Evolutionary conservation across 2,329 filamentous ascomycete genomes (phyloP), one percentile per base, ranked within the genome.

Genomic region (Rutstroemia sp.): DNA sequence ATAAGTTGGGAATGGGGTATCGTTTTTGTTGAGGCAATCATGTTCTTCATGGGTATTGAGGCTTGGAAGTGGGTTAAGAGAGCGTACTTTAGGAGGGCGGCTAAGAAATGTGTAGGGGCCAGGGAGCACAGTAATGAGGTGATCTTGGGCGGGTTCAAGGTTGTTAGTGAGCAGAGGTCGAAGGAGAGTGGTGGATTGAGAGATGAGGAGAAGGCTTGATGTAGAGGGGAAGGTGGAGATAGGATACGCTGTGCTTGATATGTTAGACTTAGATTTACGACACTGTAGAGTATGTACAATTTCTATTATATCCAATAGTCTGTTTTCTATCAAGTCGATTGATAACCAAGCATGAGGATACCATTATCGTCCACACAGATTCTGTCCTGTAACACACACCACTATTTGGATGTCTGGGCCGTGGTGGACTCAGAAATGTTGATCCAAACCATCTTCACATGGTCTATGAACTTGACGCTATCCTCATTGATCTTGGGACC

Each of bases 1-100:
- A 88, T 88, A 56, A 76, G 72, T 6, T 86, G 83, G 84, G 85
- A 88, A 67, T 89, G 84, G 86, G 82, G 74, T 0, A 77, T 89
- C 46, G 81, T 88, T 1, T 81, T 89, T 58, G 71, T 85, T 38
- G 78, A 78, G 21, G 75, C 79, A 0, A 66, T 78, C 0, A 64
- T 88, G 3, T 89, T 88, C 72, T 81, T 89, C 65, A 64, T 73
- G 0, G 84, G 84, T 0, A 76, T 82, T 0, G 86, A 89, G 69
- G 57, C 70, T 0, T 89, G 83, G 80, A 89, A 89, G 70, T 87
- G 77, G 76, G 72, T 65, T 8, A 89, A 89, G 73, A 73, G 86
- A 14, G 3, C 49, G 25, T 49, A 48, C 17, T 30, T 54, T 34
- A 39, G 55, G 6, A 30, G n/a, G 3, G 12, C n/a, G 9, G 44